These are phyloP conservation scores for Tephrocybe rancida DNA, from an alignment of 768 basidiomycete genomes.

Conservation along the genomic window DNA sequence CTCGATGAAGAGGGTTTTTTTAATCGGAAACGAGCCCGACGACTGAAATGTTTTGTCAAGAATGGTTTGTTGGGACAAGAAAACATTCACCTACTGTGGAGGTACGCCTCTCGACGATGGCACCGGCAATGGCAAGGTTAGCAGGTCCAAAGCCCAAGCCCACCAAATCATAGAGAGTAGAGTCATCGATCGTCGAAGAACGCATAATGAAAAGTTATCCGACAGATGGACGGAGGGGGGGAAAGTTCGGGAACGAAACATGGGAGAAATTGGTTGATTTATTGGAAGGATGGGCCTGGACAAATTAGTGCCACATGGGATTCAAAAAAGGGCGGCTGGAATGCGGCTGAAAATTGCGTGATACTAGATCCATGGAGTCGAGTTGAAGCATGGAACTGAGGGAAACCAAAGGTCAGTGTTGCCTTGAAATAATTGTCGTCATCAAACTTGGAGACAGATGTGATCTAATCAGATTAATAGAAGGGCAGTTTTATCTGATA, in stretches of 20 bases:
- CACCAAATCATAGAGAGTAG: slow-evolving; percentile 42
- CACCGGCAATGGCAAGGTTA: slow-evolving; percentile 52
- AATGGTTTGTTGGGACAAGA: slow-evolving; percentile 9
- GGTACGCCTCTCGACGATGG: slow-evolving; percentile 46
- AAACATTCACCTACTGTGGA: slow-evolving; percentile 9
- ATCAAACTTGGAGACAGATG: neutral
- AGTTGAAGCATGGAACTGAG: neutral
- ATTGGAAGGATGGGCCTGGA: neutral
- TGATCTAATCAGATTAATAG: slow-evolving; percentile 30
- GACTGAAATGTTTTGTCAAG: slow-evolving; percentile 11
- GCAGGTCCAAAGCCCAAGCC: slow-evolving; percentile 57
- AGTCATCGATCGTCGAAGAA: slow-evolving; percentile 16
- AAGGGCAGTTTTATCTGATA: too few species aligned
- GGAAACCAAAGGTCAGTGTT: neutral
- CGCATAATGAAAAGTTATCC: slow-evolving; percentile 5
- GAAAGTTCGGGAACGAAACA: neutral
- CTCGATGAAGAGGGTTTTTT: slow-evolving; percentile 48
- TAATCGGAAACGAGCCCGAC: slow-evolving; percentile 14
- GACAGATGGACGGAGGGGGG: slow-evolving; percentile 1
- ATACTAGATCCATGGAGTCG: slow-evolving; percentile 5
- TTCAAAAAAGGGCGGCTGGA: neutral
- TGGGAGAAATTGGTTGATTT: neutral
- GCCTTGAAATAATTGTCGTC: neutral
- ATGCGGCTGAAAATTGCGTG: slow-evolving; percentile 8
- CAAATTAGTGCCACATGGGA: neutral